phyloP scores from a whole-genome alignment of 106 monocot species.

The Gastrodia elata region DNA sequence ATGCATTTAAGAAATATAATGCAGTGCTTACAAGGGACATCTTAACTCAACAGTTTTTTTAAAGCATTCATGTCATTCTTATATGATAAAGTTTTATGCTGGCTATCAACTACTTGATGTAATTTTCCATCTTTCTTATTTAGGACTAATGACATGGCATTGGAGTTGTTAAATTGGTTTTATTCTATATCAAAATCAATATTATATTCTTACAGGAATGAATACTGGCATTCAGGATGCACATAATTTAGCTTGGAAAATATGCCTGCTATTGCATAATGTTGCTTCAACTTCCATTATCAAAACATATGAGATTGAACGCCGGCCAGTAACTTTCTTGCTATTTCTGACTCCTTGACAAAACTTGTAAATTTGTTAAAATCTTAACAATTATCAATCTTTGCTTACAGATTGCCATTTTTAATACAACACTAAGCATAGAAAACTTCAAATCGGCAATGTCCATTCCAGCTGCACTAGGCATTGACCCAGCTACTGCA shows the following conservation, averaged over 20 bases:
- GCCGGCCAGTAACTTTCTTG: constrained; percentile 59
- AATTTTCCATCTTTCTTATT: no score
- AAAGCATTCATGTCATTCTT: no score
- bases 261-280: constrained; percentile 38
- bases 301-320: constrained; percentile 79
- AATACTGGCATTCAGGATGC: constrained; percentile 98
- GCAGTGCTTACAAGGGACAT: no score
- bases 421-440: constrained; percentile 74
- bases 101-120: no score
- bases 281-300: constrained; percentile 57
- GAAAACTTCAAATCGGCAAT: constrained; percentile 87
- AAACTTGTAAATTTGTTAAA: background rate
- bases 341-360: background rate
- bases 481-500: constrained; percentile 74
- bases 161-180: background rate
- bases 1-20: no score
- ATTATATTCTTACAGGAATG: constrained; percentile 54
- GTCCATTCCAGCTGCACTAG: constrained; percentile 84
- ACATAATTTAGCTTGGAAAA: constrained; percentile 96
- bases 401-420: constrained; percentile 67
- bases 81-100: no score
- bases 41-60: no score
- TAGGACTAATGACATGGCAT: no score
- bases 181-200: background rate
- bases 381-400: constrained; percentile 11